Conservation (phyloP, 306 rosid genomes). For the Begonia fuchsioides region DNA sequence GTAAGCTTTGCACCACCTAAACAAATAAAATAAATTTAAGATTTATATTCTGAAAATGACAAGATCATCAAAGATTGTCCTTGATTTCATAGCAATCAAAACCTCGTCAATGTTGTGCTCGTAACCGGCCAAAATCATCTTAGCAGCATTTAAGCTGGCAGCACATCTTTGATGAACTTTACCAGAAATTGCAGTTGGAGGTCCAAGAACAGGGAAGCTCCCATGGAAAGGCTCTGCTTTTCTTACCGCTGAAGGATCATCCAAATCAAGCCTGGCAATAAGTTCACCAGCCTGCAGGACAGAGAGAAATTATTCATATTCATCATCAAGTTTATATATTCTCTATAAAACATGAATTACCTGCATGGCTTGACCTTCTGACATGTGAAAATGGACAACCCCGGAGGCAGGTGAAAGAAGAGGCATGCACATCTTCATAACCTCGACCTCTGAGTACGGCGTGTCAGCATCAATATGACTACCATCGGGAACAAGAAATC, state of each 20-base stretch:
- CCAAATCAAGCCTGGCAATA: constrained; percentile 86
- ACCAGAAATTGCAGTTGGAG: constrained; percentile 85
- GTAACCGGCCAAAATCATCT: constrained; percentile 92
- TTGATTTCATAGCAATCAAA: neutral
- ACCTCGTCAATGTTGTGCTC: constrained; percentile 91
- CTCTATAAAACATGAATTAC: constrained; percentile 18
- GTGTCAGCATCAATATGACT: constrained; percentile 79
- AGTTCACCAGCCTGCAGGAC: constrained; percentile 77
- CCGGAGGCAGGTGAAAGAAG: constrained; percentile 99
- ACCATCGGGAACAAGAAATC: constrained; percentile 60
- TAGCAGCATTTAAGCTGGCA: constrained; percentile 72
- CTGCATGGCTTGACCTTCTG: constrained; percentile 99
- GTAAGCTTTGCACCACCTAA: constrained; percentile 89
- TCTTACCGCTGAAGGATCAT: constrained; percentile 93
- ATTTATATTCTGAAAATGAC: no score
- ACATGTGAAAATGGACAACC: constrained; percentile 62
- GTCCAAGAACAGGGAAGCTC: constrained; percentile 73
- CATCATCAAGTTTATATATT: neutral
- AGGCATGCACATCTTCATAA: constrained; percentile 99
- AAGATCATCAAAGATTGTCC: no score
- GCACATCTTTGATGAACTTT: constrained; percentile 96
- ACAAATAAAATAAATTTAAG: constrained; percentile 5
- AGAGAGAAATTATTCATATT: neutral
- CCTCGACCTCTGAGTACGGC: constrained; percentile 98
- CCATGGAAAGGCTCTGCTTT: constrained; percentile 87